Evolutionary conservation across 2,329 filamentous ascomycete genomes (phyloP), one percentile per base, ranked within the genome.

Genomic region (Colletotrichum euphorbiae): DNA sequence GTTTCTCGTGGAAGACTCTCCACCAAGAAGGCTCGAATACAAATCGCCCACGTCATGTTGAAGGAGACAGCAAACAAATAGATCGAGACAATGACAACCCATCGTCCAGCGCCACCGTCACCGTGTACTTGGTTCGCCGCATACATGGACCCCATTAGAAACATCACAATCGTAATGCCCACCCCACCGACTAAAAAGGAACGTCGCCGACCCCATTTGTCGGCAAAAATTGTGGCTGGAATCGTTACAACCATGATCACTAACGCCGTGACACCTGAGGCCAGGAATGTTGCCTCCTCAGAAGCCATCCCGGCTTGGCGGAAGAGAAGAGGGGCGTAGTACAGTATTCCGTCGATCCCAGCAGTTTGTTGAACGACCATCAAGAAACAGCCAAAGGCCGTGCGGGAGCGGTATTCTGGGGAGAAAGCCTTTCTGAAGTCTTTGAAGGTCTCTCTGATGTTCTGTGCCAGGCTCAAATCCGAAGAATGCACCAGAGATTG

Each of bases 291-390:
- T 1, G 84, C 82, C 64, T 83, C 80, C 8, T 83, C 79, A 1
- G 83, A 85, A 9, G 80, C 78, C 3, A 90, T 79, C 0, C 89
- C 89, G 0, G 89, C 87, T 63, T 89, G 85, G 31, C 82, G 79
- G 70, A 91, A 90, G 0, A 91, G 76, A 0, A 86, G 77, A 0
- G 89, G 89, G 0, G 87, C 86, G 65, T 91, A 90, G 70, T 87
- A 89, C 3, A 90, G 77, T 0, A 90, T 83, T 0, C 86, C 87
- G 45, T 90, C 88, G 45, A 90, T 89, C 0, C 88, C 87, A 24
- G 80, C 84, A 9, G 89, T 79, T 58, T 90, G 88, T 65, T 88
- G 84, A 4, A 19, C 15, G 2, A 28, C 83, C 80, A 90, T 82
- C 31, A 90, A 76, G 67, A 89, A 89, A 6, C 86, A 82, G 1